phyloP scores from a whole-genome alignment of 2,329 filamentous ascomycete species.

The Trichoderma lentiforme region DNA sequence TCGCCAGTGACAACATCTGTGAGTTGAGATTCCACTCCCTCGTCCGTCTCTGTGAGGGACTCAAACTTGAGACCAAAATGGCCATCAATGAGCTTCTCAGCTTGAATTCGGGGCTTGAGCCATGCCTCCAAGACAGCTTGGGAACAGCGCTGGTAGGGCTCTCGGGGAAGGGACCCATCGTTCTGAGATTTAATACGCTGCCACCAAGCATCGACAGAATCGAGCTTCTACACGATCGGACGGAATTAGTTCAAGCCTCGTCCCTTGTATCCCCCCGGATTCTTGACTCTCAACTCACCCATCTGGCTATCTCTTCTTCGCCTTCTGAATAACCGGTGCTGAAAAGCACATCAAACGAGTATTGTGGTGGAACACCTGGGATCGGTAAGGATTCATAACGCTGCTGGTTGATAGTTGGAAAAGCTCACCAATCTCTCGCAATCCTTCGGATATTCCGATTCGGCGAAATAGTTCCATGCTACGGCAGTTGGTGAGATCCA shows the following conservation, averaged over 20 bases:
- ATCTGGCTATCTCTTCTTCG: background rate
- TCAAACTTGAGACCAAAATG: conserved; percentile 10
- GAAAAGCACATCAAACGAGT: background rate
- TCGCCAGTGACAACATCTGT: conserved; percentile 1
- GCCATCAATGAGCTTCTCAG: background rate
- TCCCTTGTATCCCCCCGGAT: no score
- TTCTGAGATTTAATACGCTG: background rate
- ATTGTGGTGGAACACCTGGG: background rate
- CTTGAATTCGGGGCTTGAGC: conserved; percentile 7
- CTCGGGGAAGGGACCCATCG: background rate
- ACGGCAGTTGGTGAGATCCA: conserved; percentile 6
- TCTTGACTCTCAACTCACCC: background rate
- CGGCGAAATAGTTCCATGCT: conserved; percentile 11
- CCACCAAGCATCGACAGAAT: background rate
- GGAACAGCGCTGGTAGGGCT: conserved; percentile 9
- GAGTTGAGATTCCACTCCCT: conserved; percentile 3
- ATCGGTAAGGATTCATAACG: background rate
- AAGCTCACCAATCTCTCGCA: conserved; percentile 1
- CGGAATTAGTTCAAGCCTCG: background rate
- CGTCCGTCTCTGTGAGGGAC: background rate
- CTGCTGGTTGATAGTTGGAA: no score
- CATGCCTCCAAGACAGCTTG: conserved; percentile 2
- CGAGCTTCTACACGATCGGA: background rate
- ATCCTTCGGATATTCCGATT: background rate
- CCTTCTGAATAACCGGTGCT: background rate